Percentiles rank a stretch among this genome's conserved stretches.
Evolutionary conservation across 768 basidiomycete species (phyloP).

Genomic region (Leccinum subgranulosum): DNA sequence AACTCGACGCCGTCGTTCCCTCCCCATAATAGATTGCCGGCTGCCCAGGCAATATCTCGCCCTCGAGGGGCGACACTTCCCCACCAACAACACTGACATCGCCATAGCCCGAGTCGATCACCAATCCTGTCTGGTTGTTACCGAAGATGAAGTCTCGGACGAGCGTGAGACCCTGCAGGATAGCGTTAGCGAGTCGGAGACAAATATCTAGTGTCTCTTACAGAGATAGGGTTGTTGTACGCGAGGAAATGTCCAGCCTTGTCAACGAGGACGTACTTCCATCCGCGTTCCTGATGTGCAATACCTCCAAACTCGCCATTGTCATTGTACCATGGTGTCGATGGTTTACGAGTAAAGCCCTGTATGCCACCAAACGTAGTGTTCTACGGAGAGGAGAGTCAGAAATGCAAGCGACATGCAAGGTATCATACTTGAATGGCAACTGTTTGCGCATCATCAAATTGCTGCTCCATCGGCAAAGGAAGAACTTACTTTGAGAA

Average conservation of each 20-base stretch:
- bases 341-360: slow-evolving; percentile 66
- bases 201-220: slow-evolving; percentile 32
- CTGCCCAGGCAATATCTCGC: slow-evolving; percentile 49
- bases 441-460: slow-evolving; percentile 33
- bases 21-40: slow-evolving; percentile 54
- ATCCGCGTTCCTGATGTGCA: slow-evolving; percentile 69
- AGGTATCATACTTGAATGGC: slow-evolving; percentile 45
- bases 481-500: slow-evolving; percentile 49
- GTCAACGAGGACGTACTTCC: slow-evolving; percentile 40
- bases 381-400: slow-evolving; percentile 41
- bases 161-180: slow-evolving; percentile 53
- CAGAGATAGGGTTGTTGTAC: slow-evolving; percentile 35
- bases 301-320: slow-evolving; percentile 57
- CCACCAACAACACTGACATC: slow-evolving; percentile 42
- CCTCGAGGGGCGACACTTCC: slow-evolving; percentile 42
- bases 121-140: slow-evolving; percentile 51
- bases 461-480: not conserved
- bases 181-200: not conserved
- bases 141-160: slow-evolving; percentile 69
- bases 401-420: not conserved
- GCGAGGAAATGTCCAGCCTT: slow-evolving; percentile 39
- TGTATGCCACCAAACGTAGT: slow-evolving; percentile 79
- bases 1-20: slow-evolving; percentile 47
- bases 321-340: slow-evolving; percentile 65
- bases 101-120: slow-evolving; percentile 24